Percentiles rank a stretch among this genome's conserved stretches.
Evolutionary conservation across 73 alveolate species (phyloP).

Genomic region (Symbiodinium natans): DNA sequence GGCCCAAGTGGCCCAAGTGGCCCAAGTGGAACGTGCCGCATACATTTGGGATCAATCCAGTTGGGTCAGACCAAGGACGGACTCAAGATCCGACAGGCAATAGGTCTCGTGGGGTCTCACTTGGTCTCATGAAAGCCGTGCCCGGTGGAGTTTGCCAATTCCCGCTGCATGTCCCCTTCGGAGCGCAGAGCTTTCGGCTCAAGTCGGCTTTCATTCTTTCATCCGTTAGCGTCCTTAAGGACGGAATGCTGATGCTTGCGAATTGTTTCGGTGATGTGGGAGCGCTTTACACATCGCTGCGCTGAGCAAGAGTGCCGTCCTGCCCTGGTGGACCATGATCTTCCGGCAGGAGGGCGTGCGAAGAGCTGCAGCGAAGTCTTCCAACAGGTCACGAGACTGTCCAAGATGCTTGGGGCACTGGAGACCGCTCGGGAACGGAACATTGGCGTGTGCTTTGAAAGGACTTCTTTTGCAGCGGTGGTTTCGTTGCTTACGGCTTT

Average conservation of each 20-base stretch:
- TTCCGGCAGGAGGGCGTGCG: background rate
- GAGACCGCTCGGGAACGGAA: background rate
- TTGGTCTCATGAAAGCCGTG: background rate
- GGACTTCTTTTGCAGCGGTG: conserved; percentile 9
- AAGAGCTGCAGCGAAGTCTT: background rate
- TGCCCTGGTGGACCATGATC: background rate
- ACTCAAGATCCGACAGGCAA: too few species aligned
- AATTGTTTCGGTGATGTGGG: background rate
- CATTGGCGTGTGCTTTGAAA: background rate
- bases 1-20: too few species aligned
- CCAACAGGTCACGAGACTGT: background rate
- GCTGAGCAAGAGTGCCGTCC: background rate
- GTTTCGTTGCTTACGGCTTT: conserved; percentile 13
- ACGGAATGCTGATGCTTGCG: too few species aligned
- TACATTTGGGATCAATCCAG: conserved; percentile 49
- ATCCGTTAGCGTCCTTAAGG: too few species aligned
- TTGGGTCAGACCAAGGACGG: conserved; percentile 70
- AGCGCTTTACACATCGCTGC: background rate
- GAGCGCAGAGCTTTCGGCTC: background rate
- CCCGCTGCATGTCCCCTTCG: background rate
- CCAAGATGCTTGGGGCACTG: background rate
- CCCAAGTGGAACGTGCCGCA: background rate
- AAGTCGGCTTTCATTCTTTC: too few species aligned
- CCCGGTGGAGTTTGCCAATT: too few species aligned
- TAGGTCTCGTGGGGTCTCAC: background rate